phyloP scores from a whole-genome alignment of 2,329 filamentous ascomycete genomes.

The Exserohilum turcica region DNA sequence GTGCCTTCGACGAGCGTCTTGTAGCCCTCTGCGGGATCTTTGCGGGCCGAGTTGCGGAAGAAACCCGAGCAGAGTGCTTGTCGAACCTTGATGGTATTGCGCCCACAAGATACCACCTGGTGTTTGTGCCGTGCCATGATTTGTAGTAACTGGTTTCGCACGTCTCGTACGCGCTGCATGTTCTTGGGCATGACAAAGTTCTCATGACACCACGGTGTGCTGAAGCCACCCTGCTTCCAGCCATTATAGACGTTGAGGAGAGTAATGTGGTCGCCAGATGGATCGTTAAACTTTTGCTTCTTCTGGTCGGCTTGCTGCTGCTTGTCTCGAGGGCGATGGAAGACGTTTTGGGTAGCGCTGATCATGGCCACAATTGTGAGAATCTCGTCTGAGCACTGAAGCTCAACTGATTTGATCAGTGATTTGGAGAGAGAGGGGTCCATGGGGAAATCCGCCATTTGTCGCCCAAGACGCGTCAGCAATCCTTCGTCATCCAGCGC shows the following conservation, averaged over 20 bases:
- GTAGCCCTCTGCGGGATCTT: conserved; percentile 95
- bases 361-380: conserved; percentile 80
- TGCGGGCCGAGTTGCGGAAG: conserved; percentile 92
- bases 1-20: conserved; percentile 96
- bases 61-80: conserved; percentile 91
- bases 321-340: conserved; percentile 97
- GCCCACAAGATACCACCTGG: conserved; percentile 79
- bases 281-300: conserved; percentile 96
- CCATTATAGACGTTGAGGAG: conserved; percentile 95
- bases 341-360: conserved; percentile 76
- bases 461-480: conserved; percentile 85
- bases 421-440: conserved; percentile 90
- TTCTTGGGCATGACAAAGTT: conserved; percentile 94
- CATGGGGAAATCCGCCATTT: conserved; percentile 99
- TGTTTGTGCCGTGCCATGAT: conserved; percentile 95
- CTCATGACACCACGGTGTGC: conserved; percentile 92
- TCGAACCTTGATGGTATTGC: conserved; percentile 83
- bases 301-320: conserved; percentile 96
- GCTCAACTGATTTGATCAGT: conserved; percentile 83
- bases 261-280: conserved; percentile 90
- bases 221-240: conserved; percentile 88
- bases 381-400: conserved; percentile 90
- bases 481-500: conserved; percentile 95
- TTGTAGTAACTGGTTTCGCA: conserved; percentile 85
- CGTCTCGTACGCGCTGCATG: conserved; percentile 88